Conservation (phyloP, 139 green algal species). For the Closterium sp. region DNA sequence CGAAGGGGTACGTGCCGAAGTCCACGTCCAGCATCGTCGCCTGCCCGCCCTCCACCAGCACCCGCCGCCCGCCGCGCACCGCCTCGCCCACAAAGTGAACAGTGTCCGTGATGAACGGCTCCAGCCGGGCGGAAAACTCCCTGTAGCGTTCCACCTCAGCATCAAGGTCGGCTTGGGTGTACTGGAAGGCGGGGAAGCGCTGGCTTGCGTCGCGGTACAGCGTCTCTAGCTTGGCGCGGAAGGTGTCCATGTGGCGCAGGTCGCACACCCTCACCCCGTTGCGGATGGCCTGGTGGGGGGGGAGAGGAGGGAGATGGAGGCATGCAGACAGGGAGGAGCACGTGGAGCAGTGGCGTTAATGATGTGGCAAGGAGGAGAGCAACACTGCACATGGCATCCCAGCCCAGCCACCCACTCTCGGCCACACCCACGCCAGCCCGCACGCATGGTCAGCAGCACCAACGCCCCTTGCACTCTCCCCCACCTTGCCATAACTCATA, state of each 20-base stretch:
- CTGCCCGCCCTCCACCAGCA: slow-evolving; percentile 98
- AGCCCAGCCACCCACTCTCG: neutral
- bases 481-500: neutral
- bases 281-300: slow-evolving; percentile 60
- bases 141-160: slow-evolving; percentile 79
- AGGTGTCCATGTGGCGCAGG: slow-evolving; percentile 59
- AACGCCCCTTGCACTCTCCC: neutral
- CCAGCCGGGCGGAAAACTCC: slow-evolving; percentile 61
- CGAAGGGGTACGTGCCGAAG: slow-evolving; percentile 99
- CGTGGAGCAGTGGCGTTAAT: too few species aligned
- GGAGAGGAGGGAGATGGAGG: too few species aligned
- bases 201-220: slow-evolving; percentile 66
- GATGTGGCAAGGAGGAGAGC: too few species aligned
- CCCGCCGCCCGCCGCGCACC: slow-evolving; percentile 65
- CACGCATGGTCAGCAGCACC: neutral
- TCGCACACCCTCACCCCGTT: slow-evolving; percentile 93
- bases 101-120: slow-evolving; percentile 85
- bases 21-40: slow-evolving; percentile 99
- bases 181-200: slow-evolving; percentile 69
- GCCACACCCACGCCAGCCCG: neutral
- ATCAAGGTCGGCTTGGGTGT: slow-evolving; percentile 79
- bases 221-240: slow-evolving; percentile 35
- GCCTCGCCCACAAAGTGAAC: slow-evolving; percentile 65
- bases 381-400: neutral
- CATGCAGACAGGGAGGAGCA: too few species aligned